These are phyloP conservation scores for Salix viminalis DNA, from an alignment of 345 rosid genomes.

Conservation along the genomic window DNA sequence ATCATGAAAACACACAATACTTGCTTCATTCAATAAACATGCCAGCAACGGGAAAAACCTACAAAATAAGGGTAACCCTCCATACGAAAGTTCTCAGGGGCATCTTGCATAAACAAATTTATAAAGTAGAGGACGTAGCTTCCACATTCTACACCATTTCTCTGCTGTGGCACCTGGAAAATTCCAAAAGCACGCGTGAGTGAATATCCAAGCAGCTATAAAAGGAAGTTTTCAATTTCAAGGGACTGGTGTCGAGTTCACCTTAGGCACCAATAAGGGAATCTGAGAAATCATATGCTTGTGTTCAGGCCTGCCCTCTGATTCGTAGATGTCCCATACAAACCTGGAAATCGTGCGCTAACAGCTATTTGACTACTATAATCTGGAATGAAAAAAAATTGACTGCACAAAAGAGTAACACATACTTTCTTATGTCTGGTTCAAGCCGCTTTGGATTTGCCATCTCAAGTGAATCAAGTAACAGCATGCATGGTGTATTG, in stretches of 20 bases:
- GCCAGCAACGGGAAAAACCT: constrained; percentile 9
- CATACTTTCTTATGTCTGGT: constrained; percentile 57
- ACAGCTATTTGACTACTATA: background rate
- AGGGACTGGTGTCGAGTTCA: background rate
- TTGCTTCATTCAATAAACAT: background rate
- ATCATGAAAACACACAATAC: background rate
- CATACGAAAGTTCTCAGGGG: constrained; percentile 38
- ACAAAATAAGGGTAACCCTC: constrained; percentile 53
- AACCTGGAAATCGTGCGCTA: constrained; percentile 35
- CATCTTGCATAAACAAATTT: constrained; percentile 49
- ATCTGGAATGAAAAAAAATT: background rate
- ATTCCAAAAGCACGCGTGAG: background rate
- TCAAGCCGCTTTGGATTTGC: constrained; percentile 47
- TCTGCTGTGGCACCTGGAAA: constrained; percentile 66
- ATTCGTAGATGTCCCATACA: constrained; percentile 45
- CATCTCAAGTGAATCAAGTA: constrained; percentile 65
- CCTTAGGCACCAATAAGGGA: constrained; percentile 12
- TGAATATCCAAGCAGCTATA: background rate
- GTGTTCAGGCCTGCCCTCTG: constrained; percentile 45
- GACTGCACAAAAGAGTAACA: background rate
- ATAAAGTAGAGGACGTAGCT: constrained; percentile 67
- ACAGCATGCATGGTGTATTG: constrained; percentile 48
- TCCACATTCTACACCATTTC: constrained; percentile 62
- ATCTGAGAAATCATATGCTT: constrained; percentile 27
- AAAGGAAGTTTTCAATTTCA: background rate